Evolutionary conservation across 108 stramenopile species (phyloP).

Genomic region (Craspedostauros australis): DNA sequence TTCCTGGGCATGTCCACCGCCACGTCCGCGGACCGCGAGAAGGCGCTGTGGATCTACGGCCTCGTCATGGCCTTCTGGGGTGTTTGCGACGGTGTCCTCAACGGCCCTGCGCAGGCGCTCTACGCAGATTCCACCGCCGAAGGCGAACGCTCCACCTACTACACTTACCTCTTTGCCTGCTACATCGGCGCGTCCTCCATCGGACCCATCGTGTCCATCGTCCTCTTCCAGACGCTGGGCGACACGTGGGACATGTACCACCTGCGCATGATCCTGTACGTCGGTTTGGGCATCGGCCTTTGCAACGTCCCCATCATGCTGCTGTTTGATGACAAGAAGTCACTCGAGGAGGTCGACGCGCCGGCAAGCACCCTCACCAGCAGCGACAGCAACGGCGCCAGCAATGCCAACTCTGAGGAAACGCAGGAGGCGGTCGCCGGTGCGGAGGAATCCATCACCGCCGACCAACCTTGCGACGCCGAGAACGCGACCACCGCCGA

Average conservation of each 20-base stretch:
- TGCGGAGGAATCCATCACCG: too few species aligned
- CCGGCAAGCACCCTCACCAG: not conserved
- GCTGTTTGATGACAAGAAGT: slow-evolving; percentile 58
- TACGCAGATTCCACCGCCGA: slow-evolving; percentile 55
- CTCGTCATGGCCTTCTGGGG: slow-evolving; percentile 41
- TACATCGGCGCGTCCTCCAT: slow-evolving; percentile 31
- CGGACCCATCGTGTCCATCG: slow-evolving; percentile 56
- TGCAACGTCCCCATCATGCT: slow-evolving; percentile 41
- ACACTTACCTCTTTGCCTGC: slow-evolving; percentile 37
- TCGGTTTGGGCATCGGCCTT: slow-evolving; percentile 51
- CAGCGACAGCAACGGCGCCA: not conserved
- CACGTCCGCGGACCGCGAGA: not conserved
- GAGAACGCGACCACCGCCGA: not conserved
- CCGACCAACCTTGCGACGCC: too few species aligned
- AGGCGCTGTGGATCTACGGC: slow-evolving; percentile 19
- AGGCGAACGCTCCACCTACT: slow-evolving; percentile 46
- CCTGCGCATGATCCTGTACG: slow-evolving; percentile 40
- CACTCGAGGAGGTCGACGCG: slow-evolving; percentile 34
- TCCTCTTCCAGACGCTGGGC: slow-evolving; percentile 38
- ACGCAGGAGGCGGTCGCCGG: not conserved
- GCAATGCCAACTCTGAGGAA: not conserved
- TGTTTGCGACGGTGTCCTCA: slow-evolving; percentile 44
- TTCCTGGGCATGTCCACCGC: too few species aligned
- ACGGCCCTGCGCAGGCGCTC: slow-evolving; percentile 51
- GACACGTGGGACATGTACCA: slow-evolving; percentile 49